phyloP scores from a whole-genome alignment of 441 rosid species.

The Erysimum pusillum region DNA sequence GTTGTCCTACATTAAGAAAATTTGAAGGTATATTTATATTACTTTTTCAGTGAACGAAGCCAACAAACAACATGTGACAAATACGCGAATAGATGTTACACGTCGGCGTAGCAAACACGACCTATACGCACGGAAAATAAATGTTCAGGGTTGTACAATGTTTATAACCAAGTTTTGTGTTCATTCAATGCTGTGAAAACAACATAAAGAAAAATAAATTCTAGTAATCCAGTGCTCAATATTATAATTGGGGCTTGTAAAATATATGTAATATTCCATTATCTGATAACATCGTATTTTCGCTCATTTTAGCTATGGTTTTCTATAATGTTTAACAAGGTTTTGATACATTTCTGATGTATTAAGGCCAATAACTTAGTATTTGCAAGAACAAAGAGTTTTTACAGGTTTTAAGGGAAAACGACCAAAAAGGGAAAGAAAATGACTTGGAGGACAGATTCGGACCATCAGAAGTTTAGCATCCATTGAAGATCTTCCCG shows the following conservation, averaged over 20 bases:
- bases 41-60: conserved; percentile 1
- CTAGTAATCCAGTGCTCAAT: not conserved
- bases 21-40: not conserved
- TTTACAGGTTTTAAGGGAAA: too few relatives aligned
- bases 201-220: not conserved
- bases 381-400: too few relatives aligned
- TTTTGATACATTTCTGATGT: too few relatives aligned
- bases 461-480: too few relatives aligned
- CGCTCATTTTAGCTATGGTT: too few relatives aligned
- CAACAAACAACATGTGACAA: conserved; percentile 17
- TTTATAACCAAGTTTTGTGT: not conserved
- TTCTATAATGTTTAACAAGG: too few relatives aligned
- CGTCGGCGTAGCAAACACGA: conserved; percentile 8
- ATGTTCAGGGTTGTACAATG: not conserved
- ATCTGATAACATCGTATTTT: too few relatives aligned
- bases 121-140: not conserved
- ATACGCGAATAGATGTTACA: not conserved
- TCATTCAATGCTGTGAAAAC: not conserved
- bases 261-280: too few relatives aligned
- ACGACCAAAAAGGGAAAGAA: too few relatives aligned
- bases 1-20: not conserved
- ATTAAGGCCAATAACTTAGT: too few relatives aligned
- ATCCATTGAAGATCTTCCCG: too few relatives aligned
- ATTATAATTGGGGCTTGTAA: not conserved
- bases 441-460: too few relatives aligned